Evolutionary conservation across 2,329 filamentous ascomycete genomes (phyloP), one percentile per base, ranked within the genome.

Genomic region (Orbilia javanica): DNA sequence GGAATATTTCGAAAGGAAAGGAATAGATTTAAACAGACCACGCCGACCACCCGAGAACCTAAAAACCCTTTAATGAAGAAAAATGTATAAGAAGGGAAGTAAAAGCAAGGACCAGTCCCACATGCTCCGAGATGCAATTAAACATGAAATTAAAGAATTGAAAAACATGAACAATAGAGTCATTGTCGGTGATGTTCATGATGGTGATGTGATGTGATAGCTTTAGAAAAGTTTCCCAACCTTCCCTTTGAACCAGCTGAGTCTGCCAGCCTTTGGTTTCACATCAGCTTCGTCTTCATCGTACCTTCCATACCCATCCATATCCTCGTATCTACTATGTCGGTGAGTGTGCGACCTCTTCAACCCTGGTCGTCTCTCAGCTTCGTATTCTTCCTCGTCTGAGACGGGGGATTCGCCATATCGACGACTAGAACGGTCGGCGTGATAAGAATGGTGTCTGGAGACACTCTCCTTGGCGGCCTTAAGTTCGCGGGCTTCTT

Each of bases 211-310:
- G 20, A 5, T 36, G 31, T 29, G 53, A 53, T 20, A 18, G 13
- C 18, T 50, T 68, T 64, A 78, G 63, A 78, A 78, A 57, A 78
- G 67, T 53, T 78, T 78, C n/a, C 55, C 55, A 22, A 76, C 64
- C 22, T 76, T 76, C 34, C 68, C 68, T 50, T 78, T 78, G 62
- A 78, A 68, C 74, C 74, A 78, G 20, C 74, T 78, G 10, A 78
- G 60, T 39, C 67, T 67, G 25, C 63, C 66, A 10, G 70, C 67
- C 31, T 78, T 78, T 11, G 67, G 67, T 53, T 72, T 78, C 4
- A 52, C 62, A 31, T 68, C 67, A 34, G 66, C 52, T 5, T 72
- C 74, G 10, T 78, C 63, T 4, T 78, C 48, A 34, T 77, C 66
- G 22, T 77, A 57, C 55, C 36, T 57, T 10, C n/a, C 50, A 39